Evolutionary conservation across 306 rosid species (phyloP).

Genomic region (Vigna unguiculata): DNA sequence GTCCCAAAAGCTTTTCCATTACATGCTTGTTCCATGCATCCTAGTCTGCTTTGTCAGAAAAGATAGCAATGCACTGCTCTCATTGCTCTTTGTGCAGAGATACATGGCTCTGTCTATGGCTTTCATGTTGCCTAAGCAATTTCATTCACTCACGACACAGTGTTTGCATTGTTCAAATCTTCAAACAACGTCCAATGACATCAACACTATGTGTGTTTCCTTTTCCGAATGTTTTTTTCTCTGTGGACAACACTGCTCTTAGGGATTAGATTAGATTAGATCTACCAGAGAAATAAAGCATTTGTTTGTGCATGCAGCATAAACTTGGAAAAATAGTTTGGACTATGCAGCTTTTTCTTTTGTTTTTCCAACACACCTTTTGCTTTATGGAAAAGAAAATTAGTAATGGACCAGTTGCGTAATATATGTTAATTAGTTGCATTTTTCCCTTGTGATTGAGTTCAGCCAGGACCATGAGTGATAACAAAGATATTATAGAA

Average conservation of each 20-base stretch:
- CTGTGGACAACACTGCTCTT: slow-evolving; percentile 20
- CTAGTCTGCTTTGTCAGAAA: slow-evolving; percentile 35
- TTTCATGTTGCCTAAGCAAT: background rate
- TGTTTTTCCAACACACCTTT: slow-evolving; percentile 33
- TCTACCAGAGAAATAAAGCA: slow-evolving; percentile 36
- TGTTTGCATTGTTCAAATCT: background rate
- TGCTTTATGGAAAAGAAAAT: slow-evolving; percentile 30
- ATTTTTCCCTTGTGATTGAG: slow-evolving; percentile 24
- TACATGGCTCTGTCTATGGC: background rate
- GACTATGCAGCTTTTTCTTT: slow-evolving; percentile 26
- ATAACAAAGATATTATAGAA: background rate
- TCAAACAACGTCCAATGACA: slow-evolving; percentile 23
- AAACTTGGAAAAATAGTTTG: slow-evolving; percentile 6
- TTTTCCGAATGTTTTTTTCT: background rate
- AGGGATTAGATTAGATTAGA: slow-evolving; percentile 21
- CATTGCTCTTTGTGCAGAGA: slow-evolving; percentile 1
- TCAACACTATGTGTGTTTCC: slow-evolving; percentile 9
- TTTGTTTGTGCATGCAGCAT: slow-evolving; percentile 24
- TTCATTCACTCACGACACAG: slow-evolving; percentile 1
- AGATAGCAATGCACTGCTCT: slow-evolving; percentile 1
- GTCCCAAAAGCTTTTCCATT: slow-evolving; percentile 49
- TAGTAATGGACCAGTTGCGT: slow-evolving; percentile 36
- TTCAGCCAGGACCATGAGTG: background rate
- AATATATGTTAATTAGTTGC: slow-evolving; percentile 32
- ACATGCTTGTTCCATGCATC: slow-evolving; percentile 26